These are phyloP conservation scores for Amauroascus verrucosus DNA, from an alignment of 2,329 filamentous ascomycete species.

Conservation along the genomic window DNA sequence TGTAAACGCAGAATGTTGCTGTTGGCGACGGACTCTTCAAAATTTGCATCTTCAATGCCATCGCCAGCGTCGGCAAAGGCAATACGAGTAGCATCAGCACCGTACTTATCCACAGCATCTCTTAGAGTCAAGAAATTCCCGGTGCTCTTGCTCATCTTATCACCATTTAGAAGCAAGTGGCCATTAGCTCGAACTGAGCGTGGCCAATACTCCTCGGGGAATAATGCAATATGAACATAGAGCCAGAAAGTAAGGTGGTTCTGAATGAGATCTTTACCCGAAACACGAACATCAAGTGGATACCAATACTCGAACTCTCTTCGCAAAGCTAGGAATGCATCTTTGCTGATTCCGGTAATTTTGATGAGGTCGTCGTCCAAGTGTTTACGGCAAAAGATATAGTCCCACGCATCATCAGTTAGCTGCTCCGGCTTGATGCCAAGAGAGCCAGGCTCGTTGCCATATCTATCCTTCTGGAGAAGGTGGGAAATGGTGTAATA, in stretches of 20 bases:
- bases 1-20: slow-evolving; percentile 79
- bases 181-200: slow-evolving; percentile 78
- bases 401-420: slow-evolving; percentile 94
- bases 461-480: slow-evolving; percentile 79
- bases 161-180: slow-evolving; percentile 85
- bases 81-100: slow-evolving; percentile 83
- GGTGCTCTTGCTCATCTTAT: slow-evolving; percentile 97
- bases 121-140: slow-evolving; percentile 92
- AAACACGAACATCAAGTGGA: slow-evolving; percentile 76
- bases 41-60: slow-evolving; percentile 90
- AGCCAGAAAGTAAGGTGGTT: slow-evolving; percentile 95
- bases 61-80: slow-evolving; percentile 92
- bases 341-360: slow-evolving; percentile 61
- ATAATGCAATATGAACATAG: slow-evolving; percentile 86
- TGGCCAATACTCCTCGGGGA: slow-evolving; percentile 82
- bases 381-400: slow-evolving; percentile 72
- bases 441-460: slow-evolving; percentile 57
- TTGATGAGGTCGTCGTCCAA: slow-evolving; percentile 54
- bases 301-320: slow-evolving; percentile 97
- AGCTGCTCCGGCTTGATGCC: slow-evolving; percentile 74
- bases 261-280: slow-evolving; percentile 84
- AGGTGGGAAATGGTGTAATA: slow-evolving; percentile 53
- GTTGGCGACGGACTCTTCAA: slow-evolving; percentile 90
- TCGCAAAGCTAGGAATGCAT: slow-evolving; percentile 67
- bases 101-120: slow-evolving; percentile 81